Evolutionary conservation across 768 basidiomycete species (phyloP), one percentile per base, ranked within the genome.

Genomic region (Lentinula aciculospora): DNA sequence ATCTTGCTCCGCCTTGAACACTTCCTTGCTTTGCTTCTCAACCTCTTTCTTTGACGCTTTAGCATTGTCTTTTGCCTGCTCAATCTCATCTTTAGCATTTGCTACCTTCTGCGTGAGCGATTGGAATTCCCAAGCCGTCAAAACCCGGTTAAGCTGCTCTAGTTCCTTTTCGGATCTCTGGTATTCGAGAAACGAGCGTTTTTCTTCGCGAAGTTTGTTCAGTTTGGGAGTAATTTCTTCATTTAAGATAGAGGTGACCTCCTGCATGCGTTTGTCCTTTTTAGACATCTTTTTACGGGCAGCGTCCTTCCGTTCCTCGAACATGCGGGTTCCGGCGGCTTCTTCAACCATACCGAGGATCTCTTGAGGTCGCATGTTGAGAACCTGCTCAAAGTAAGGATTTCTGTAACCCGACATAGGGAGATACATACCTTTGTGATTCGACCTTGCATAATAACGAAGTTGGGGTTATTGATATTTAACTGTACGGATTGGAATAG

Each of bases 391-490:
- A 37, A 19, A 28, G 45, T 47, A 17, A 61, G 53, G 17, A 37
- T 17, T 9, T 23, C 7, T 36, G 28, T 10, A 21, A 15, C 13
- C 15, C 32, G 36, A 10, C 47, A 55, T 55, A 46, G 40, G 48
- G 39, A 15, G 17, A 8, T 9, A 63, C 71, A 39, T 31, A 90
- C 95, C 76, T 98, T 99, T 10, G 97, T 99, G 68, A 99, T 99
- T 50, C 95, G 92, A 28, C 97, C 96, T 72, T 99, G 97, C 96
- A 98, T 98, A 69, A 98, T 98, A 58, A 99, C 81, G 75, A 98
- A 98, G 69, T 98, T 98, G 44, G 97, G 97, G 71, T 98, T 98
- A 74, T 98, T 99, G 80, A 99, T 98, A 68, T 98, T 98, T 62
- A 99, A 83, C 70, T 97, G 94, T 0, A 99, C 95, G 39, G 92